Evolutionary conservation across 495 filamentous ascomycete species (phyloP).

Genomic region (Aspergillus affinis): DNA sequence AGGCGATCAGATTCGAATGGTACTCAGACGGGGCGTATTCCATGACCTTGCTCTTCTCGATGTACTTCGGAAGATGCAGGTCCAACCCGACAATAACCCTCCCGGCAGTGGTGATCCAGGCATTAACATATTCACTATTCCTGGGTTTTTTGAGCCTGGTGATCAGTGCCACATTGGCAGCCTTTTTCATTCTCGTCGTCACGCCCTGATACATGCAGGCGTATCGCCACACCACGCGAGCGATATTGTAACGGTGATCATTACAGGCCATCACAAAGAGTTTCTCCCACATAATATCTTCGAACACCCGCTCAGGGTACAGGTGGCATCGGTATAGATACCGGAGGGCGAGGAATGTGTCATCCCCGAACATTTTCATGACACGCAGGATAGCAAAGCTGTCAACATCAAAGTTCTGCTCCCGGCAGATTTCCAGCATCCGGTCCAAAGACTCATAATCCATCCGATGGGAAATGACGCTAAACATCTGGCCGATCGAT

Average conservation of each 20-base stretch:
- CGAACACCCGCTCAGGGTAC: constrained; percentile 12
- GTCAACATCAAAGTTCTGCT: constrained; percentile 24
- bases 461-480: constrained; percentile 21
- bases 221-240: constrained; percentile 49
- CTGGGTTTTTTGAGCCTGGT: no score
- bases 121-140: neutral
- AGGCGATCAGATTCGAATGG: constrained; percentile 30
- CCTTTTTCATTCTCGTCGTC: constrained; percentile 6
- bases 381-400: constrained; percentile 22
- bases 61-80: constrained; percentile 16
- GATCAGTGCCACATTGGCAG: no score
- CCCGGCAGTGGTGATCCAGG: constrained; percentile 32
- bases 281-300: constrained; percentile 21
- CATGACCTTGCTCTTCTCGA: constrained; percentile 12
- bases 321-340: constrained; percentile 24
- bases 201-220: constrained; percentile 43
- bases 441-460: constrained; percentile 26
- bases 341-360: constrained; percentile 24
- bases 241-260: constrained; percentile 38
- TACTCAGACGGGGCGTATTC: constrained; percentile 30
- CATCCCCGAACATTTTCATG: constrained; percentile 19
- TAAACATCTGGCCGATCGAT: constrained; percentile 39
- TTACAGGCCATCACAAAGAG: constrained; percentile 45
- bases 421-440: constrained; percentile 30
- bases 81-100: constrained; percentile 43